Conservation (phyloP, 805 yeast genomes). For the Torulaspora delbrueckii region DNA sequence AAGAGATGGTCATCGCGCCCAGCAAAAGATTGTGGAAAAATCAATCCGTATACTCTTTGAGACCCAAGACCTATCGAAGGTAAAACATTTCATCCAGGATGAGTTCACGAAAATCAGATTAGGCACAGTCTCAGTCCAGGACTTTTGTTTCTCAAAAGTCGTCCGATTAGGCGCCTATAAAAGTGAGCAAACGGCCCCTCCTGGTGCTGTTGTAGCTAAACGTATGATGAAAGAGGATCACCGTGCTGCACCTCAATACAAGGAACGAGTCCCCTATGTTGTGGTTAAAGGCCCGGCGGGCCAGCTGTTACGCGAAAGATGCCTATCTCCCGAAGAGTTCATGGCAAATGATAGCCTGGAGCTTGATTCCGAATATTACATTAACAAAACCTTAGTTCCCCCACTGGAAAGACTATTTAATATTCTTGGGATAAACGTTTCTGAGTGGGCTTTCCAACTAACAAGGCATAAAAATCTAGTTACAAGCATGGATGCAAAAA, state of each 20-base stretch:
- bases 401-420: constrained; percentile 83
- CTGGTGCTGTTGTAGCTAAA: constrained; percentile 83
- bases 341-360: constrained; percentile 40
- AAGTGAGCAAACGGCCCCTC: constrained; percentile 68
- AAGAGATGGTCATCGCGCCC: constrained; percentile 92
- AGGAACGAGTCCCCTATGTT: constrained; percentile 83
- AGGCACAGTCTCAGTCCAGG: constrained; percentile 66
- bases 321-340: constrained; percentile 72
- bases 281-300: constrained; percentile 58
- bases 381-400: constrained; percentile 76
- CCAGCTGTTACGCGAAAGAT: constrained; percentile 65
- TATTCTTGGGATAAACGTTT: constrained; percentile 74
- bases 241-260: constrained; percentile 77
- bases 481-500: constrained; percentile 6
- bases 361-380: constrained; percentile 81
- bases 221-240: constrained; percentile 58
- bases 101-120: constrained; percentile 63
- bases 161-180: constrained; percentile 82
- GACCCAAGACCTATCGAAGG: constrained; percentile 61
- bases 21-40: constrained; percentile 73
- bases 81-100: constrained; percentile 57
- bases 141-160: constrained; percentile 88
- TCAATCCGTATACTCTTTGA: constrained; percentile 65
- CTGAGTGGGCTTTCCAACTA: constrained; percentile 69
- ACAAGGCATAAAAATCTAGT: constrained; percentile 36